phyloP scores from a whole-genome alignment of 2,329 filamentous ascomycete species.

The Colletotrichum nymphaeae region DNA sequence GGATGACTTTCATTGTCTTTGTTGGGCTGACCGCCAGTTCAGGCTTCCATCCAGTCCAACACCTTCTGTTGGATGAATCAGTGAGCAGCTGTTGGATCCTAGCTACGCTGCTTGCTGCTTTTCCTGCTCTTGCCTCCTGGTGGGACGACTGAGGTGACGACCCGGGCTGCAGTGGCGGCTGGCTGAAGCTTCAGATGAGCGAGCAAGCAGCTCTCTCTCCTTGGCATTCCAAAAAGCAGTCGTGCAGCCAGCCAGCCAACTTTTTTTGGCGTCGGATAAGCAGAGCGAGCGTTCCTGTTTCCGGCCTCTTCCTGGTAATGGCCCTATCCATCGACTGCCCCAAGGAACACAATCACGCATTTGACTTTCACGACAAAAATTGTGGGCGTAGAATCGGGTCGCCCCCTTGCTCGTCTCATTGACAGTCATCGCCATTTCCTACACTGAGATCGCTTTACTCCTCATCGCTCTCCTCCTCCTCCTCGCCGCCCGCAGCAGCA shows the following conservation, averaged over 20 bases:
- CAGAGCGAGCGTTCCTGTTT: constrained; percentile 37
- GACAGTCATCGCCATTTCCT: constrained; percentile 24
- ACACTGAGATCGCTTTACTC: constrained; percentile 41
- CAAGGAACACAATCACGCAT: constrained; percentile 28
- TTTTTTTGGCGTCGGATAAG: constrained; percentile 38
- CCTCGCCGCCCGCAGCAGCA: constrained; percentile 43
- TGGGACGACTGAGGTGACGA: neutral
- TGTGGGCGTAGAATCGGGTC: constrained; percentile 29
- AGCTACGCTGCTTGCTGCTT: neutral
- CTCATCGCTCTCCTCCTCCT: constrained; percentile 48
- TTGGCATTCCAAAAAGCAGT: constrained; percentile 9
- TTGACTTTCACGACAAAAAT: constrained; percentile 32
- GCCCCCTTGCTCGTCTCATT: constrained; percentile 28
- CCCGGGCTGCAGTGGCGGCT: constrained; percentile 6
- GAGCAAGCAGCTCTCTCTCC: constrained; percentile 5
- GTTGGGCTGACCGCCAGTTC: constrained; percentile 14
- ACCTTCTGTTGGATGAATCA: constrained; percentile 10
- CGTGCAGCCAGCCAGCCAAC: constrained; percentile 14
- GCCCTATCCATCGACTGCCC: constrained; percentile 22
- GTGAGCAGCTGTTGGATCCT: neutral
- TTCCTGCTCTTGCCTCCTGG: neutral
- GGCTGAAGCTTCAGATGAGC: constrained; percentile 13
- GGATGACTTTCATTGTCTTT: constrained; percentile 33
- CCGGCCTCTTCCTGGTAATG: constrained; percentile 26
- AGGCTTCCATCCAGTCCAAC: constrained; percentile 5